Base-by-base conservation (phyloP, 371 early-diverging fungal genomes). In the Basidiobolus meristosporus region DNA sequence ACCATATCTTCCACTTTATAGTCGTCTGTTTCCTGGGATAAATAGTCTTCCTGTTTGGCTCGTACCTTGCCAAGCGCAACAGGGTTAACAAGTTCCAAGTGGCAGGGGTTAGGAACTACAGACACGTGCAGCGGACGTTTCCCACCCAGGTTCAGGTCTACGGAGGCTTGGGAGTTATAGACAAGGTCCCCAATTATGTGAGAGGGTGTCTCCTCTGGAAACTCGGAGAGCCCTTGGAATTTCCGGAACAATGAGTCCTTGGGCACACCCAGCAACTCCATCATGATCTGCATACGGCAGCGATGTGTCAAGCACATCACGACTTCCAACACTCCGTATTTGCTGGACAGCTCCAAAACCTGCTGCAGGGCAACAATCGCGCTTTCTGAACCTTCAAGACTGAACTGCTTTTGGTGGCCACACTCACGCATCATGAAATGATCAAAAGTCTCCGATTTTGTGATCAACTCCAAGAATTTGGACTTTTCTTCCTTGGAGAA, bases 221-320 rank as follows among this genome's bases (percentile, higher is more conserved):
- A 68, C 60, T 96, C 90, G 56, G 73, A 70, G 59, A 93, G 26
- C 26, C 26, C 26, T 26, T 26, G 26, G 95, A 37, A 93, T 57
- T 7, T 77, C 73, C 12, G 65, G 65, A 10, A 81, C 76, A 32
- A 76, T 63, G 44, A 72, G 81, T 51, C 81, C 54, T 26, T 26
- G 9, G 26, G 9, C 5, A 26, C 26, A 26, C 26, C 26, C 38
- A 93, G 56, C 21, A 92, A 56, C 52, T 85, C 87, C 11, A 83
- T 73, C 31, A 92, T 60, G 9, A 93, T 52, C 52, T 96, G 95
- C 36, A 96, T 67, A 38, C 97, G 72, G 20, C 97, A 96, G 40
- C 97, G 83, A 58, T 96, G 97, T 6, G 97, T 90, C 95, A 93
- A 92, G 33, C 97, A 79, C 32, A 95, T 45, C 7, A 93, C 75